Percentiles rank a stretch among this genome's conserved stretches.
These are phyloP conservation scores for Thamnidium elegans DNA, from an alignment of 192 early-diverging fungal genomes.

Conservation along the genomic window DNA sequence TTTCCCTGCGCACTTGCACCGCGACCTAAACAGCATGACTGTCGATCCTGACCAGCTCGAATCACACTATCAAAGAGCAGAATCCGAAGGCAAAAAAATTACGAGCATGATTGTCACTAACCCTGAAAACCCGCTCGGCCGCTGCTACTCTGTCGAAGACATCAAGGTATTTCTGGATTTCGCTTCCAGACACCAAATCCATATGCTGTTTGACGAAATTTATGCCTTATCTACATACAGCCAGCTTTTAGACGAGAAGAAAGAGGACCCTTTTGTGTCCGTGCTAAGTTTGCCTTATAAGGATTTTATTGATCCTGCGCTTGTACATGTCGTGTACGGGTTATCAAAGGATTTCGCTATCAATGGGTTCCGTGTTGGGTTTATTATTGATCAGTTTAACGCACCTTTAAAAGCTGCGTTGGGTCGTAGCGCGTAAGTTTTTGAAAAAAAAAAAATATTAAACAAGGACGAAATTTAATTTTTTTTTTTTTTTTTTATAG, in stretches of 20 bases:
- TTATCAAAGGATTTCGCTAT: slow-evolving; percentile 85
- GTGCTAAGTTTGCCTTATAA: slow-evolving; percentile 44
- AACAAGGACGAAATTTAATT: too few relatives aligned
- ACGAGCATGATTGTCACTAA: slow-evolving; percentile 66
- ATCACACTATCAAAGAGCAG: slow-evolving; percentile 43
- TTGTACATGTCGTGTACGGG: slow-evolving; percentile 72
- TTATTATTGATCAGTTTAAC: slow-evolving; percentile 63
- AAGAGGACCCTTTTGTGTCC: slow-evolving; percentile 56
- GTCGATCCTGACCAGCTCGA: slow-evolving; percentile 45
- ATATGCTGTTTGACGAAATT: slow-evolving; percentile 77
- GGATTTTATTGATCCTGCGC: slow-evolving; percentile 56
- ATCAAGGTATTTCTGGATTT: slow-evolving; percentile 59
- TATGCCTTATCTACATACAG: slow-evolving; percentile 70
- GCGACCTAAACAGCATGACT: slow-evolving; percentile 29
- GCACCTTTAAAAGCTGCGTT: slow-evolving; percentile 38
- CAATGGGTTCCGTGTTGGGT: slow-evolving; percentile 71
- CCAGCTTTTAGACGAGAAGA: slow-evolving; percentile 18
- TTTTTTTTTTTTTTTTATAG: slow-evolving; percentile 20
- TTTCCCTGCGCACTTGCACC: slow-evolving; percentile 47
- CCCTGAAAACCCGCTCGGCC: slow-evolving; percentile 74
- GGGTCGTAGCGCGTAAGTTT: slow-evolving; percentile 40
- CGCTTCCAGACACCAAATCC: slow-evolving; percentile 59
- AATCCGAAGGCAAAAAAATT: slow-evolving; percentile 43
- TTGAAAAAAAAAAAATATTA: not conserved
- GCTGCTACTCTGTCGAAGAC: slow-evolving; percentile 50